phyloP scores from a whole-genome alignment of 2,329 filamentous ascomycete genomes.

The Curvularia hawaiiensis region DNA sequence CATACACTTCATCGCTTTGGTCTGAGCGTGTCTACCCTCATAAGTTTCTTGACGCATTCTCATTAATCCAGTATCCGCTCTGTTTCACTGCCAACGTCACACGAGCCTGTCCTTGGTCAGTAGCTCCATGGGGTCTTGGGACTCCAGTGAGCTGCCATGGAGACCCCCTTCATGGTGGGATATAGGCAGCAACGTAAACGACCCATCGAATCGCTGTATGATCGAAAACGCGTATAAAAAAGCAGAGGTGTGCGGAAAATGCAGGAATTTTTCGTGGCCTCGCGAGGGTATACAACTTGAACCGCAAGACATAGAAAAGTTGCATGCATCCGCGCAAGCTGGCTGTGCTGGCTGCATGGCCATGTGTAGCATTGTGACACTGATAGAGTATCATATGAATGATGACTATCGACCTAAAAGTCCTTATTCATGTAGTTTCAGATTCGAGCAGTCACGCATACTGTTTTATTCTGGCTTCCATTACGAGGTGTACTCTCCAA shows the following conservation, averaged over 20 bases:
- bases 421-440: too few relatives aligned
- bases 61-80: background rate
- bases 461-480: too few relatives aligned
- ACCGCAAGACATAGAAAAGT: too few relatives aligned
- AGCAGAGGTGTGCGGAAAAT: conserved; percentile 2
- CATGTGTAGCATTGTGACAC: background rate
- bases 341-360: conserved; percentile 12
- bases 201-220: background rate
- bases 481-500: background rate
- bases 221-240: conserved; percentile 7
- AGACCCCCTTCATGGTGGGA: conserved; percentile 8
- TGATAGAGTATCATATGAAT: background rate
- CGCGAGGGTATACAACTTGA: background rate
- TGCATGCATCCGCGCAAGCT: background rate
- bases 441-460: background rate
- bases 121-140: background rate
- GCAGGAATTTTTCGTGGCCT: background rate
- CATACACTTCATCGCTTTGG: too few relatives aligned
- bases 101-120: background rate
- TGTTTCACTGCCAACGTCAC: background rate
- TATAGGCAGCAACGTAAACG: background rate
- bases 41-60: background rate
- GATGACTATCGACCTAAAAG: background rate
- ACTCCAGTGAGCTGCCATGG: background rate
- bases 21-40: background rate